Evolutionary conservation across 2,329 filamentous ascomycete genomes (phyloP).

Genomic region (Epichloe gansuensis): DNA sequence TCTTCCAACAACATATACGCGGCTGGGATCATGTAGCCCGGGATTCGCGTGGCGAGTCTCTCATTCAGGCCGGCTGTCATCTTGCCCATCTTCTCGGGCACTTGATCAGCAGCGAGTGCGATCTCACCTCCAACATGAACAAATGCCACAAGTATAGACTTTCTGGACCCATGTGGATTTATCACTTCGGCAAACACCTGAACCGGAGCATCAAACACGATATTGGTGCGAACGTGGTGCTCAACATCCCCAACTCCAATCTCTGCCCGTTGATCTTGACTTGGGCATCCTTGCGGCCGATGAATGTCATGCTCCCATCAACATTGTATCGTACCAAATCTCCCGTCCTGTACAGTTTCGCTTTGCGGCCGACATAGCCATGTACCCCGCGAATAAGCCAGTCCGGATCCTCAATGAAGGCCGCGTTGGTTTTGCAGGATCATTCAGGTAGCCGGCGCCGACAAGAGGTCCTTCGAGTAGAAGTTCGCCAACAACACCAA

Average conservation of each 20-base stretch:
- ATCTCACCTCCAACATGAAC: background rate
- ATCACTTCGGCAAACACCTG: conserved; percentile 1
- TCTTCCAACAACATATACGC: conserved; percentile 9
- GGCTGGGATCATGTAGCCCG: conserved; percentile 9
- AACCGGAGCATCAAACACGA: background rate
- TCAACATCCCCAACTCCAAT: conserved; percentile 28
- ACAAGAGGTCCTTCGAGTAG: conserved; percentile 31
- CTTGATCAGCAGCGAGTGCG: background rate
- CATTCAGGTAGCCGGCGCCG: conserved; percentile 36
- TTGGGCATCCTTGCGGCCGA: conserved; percentile 41
- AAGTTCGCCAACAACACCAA: conserved; percentile 24
- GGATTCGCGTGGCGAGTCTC: conserved; percentile 8
- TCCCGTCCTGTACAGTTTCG: conserved; percentile 32
- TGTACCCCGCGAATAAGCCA: conserved; percentile 8
- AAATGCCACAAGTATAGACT: background rate
- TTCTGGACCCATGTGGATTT: background rate
- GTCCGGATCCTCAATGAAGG: conserved; percentile 29
- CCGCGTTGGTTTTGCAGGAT: conserved; percentile 27
- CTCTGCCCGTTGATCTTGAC: conserved; percentile 44
- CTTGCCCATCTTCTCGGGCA: background rate
- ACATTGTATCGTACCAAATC: conserved; percentile 31
- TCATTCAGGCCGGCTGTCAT: background rate
- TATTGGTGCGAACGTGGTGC: conserved; percentile 1
- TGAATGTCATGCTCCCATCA: conserved; percentile 23
- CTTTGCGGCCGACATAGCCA: background rate